phyloP scores from a whole-genome alignment of 352 stramenopile genomes.

The Thraustochytrium striatum region DNA sequence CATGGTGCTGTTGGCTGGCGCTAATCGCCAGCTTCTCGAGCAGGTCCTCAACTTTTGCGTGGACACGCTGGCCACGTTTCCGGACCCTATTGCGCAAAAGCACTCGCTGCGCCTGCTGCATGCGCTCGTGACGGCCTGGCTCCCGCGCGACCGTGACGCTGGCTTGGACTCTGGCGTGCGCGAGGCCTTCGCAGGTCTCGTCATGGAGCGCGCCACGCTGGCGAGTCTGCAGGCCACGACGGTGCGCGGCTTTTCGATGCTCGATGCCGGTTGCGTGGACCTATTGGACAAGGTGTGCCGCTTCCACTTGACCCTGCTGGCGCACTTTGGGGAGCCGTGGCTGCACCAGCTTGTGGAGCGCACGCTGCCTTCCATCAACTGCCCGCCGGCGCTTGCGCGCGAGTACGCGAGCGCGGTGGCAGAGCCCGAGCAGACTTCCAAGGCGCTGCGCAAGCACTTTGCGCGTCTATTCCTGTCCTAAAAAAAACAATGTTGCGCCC shows the following conservation, averaged over 20 bases:
- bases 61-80: conserved; percentile 20
- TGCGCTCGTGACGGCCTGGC: background rate
- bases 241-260: background rate
- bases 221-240: background rate
- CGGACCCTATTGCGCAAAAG: conserved; percentile 15
- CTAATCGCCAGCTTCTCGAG: conserved; percentile 4
- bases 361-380: background rate
- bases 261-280: background rate
- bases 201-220: background rate
- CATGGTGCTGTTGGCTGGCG: background rate
- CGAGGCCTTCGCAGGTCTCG: background rate
- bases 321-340: conserved; percentile 1
- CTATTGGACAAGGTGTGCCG: conserved; percentile 6
- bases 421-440: background rate
- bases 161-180: background rate
- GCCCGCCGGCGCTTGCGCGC: background rate
- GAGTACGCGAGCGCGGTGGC: background rate
- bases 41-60: conserved; percentile 6
- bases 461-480: background rate
- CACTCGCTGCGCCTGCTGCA: background rate
- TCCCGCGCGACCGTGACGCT: background rate
- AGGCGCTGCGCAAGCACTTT: background rate
- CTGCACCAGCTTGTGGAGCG: conserved; percentile 14
- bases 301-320: background rate
- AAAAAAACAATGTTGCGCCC: no score